phyloP scores from a whole-genome alignment of 495 filamentous ascomycete species.

The Jackrogersella multiformis region DNA sequence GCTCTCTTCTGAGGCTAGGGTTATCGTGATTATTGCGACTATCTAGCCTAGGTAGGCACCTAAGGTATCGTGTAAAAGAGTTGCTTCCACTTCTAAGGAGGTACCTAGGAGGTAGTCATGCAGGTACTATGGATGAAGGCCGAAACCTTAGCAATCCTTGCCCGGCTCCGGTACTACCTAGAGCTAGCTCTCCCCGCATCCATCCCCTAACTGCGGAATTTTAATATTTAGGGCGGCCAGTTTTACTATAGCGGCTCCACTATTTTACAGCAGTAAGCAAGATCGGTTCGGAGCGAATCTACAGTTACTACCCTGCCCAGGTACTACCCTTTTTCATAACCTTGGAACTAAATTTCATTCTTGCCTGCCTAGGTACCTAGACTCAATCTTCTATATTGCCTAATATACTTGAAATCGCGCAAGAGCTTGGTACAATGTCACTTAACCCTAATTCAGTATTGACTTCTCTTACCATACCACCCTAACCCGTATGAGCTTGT shows the following conservation, averaged over 20 bases:
- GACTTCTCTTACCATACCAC: neutral
- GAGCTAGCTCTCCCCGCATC: constrained; percentile 32
- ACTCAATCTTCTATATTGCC: constrained; percentile 20
- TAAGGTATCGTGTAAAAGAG: neutral
- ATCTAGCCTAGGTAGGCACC: too few species aligned
- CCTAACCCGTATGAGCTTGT: neutral
- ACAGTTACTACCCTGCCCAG: constrained; percentile 5
- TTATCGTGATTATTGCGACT: too few species aligned
- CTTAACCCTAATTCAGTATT: neutral
- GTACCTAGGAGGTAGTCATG: constrained; percentile 5
- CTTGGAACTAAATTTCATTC: neutral
- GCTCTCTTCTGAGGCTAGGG: neutral
- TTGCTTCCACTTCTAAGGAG: neutral
- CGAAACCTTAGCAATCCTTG: neutral
- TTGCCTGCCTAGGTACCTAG: too few species aligned
- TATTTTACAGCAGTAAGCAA: neutral
- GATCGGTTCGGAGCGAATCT: constrained; percentile 24
- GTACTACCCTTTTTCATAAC: neutral
- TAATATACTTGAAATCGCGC: constrained; percentile 21
- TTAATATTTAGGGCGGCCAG: constrained; percentile 13
- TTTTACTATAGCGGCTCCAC: constrained; percentile 31
- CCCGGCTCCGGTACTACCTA: neutral
- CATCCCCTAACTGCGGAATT: constrained; percentile 35
- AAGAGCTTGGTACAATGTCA: constrained; percentile 1
- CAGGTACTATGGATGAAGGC: constrained; percentile 19